Evolutionary conservation across 495 filamentous ascomycete species (phyloP).

Genomic region (Geoglossum glabrum): DNA sequence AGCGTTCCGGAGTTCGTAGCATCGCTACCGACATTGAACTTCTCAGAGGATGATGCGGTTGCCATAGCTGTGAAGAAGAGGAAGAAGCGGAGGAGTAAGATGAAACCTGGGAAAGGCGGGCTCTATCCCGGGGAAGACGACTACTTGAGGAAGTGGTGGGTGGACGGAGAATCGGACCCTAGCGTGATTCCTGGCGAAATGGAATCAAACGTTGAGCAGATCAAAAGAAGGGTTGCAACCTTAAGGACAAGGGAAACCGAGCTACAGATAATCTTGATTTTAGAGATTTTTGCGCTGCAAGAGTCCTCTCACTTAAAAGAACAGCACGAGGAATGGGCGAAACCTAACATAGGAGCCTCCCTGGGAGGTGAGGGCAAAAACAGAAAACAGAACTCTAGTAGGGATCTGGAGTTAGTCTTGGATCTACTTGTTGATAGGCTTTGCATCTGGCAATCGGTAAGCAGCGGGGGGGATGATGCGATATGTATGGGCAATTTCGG

Average conservation of each 20-base stretch:
- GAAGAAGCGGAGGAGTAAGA: slow-evolving; percentile 23
- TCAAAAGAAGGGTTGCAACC: slow-evolving; percentile 14
- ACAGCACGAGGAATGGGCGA: neutral
- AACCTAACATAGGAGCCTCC: neutral
- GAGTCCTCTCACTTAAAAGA: slow-evolving; percentile 2
- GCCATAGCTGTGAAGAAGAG: neutral
- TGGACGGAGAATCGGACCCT: slow-evolving; percentile 15
- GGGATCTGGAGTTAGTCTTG: slow-evolving; percentile 36
- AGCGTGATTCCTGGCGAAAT: slow-evolving; percentile 5
- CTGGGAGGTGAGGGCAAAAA: slow-evolving; percentile 18
- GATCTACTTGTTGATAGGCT: slow-evolving; percentile 78
- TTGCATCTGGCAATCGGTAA: slow-evolving; percentile 90
- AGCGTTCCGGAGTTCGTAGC: neutral
- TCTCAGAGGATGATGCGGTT: slow-evolving; percentile 3
- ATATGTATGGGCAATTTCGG: slow-evolving; percentile 1
- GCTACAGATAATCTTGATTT: slow-evolving; percentile 71
- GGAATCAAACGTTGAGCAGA: neutral
- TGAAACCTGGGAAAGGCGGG: slow-evolving; percentile 44
- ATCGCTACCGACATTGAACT: neutral
- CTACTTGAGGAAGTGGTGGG: slow-evolving; percentile 70
- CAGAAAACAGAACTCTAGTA: slow-evolving; percentile 20
- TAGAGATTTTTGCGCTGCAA: slow-evolving; percentile 62
- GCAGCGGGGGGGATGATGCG: slow-evolving; percentile 31
- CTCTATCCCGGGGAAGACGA: slow-evolving; percentile 56
- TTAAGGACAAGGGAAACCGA: slow-evolving; percentile 43